These are phyloP conservation scores for Breynia disticha DNA, from an alignment of 441 rosid genomes.

Conservation along the genomic window DNA sequence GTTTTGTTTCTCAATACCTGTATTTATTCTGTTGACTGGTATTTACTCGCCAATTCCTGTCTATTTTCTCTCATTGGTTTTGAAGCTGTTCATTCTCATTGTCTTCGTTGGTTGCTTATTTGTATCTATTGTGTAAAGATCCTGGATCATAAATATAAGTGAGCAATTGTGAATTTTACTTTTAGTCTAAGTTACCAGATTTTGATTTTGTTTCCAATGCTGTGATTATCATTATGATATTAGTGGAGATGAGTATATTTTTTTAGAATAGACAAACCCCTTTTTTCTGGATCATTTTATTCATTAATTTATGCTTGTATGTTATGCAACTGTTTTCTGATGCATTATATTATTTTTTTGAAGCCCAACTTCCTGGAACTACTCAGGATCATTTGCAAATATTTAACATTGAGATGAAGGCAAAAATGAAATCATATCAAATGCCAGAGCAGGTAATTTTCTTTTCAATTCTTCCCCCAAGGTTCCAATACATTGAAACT, in stretches of 20 bases:
- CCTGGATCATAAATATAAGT: too few relatives aligned
- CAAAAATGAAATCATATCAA: slow-evolving; percentile 94
- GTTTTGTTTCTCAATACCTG: too few relatives aligned
- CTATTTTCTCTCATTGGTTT: too few relatives aligned
- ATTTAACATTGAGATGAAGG: slow-evolving; percentile 93
- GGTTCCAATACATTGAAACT: not conserved
- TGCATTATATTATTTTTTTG: slow-evolving; percentile 8
- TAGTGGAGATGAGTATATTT: not conserved
- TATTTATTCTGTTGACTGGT: too few relatives aligned
- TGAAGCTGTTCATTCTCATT: too few relatives aligned
- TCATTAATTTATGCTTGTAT: too few relatives aligned
- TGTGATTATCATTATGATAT: not conserved
- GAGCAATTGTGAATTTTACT: not conserved
- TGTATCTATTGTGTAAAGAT: too few relatives aligned
- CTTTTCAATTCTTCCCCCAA: not conserved
- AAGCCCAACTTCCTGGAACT: slow-evolving; percentile 98
- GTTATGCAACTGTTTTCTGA: not conserved
- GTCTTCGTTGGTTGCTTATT: too few relatives aligned
- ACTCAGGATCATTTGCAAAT: slow-evolving; percentile 98
- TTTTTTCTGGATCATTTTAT: too few relatives aligned
- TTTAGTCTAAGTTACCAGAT: not conserved
- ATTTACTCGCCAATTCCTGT: too few relatives aligned
- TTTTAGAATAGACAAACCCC: too few relatives aligned
- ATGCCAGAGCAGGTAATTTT: slow-evolving; percentile 93
- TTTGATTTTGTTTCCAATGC: not conserved